These are phyloP conservation scores for Rutstroemia sp. DNA, from an alignment of 2,329 filamentous ascomycete genomes.

Conservation along the genomic window DNA sequence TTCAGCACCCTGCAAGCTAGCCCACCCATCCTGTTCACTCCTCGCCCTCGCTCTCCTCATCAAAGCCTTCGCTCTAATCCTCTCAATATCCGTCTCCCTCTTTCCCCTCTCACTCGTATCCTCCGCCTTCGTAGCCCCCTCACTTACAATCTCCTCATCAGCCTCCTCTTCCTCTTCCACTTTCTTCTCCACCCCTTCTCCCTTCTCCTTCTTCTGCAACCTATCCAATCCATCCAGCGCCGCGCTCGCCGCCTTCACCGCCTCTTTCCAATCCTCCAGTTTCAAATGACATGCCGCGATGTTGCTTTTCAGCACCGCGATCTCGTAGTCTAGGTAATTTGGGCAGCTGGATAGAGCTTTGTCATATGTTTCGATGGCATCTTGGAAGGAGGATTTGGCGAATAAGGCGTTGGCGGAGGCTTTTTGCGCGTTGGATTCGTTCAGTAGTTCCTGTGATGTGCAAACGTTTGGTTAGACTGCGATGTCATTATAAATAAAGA, in stretches of 20 bases:
- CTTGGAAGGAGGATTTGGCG: conserved; percentile 59
- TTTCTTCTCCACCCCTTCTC: conserved; percentile 45
- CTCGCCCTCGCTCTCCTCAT: conserved; percentile 43
- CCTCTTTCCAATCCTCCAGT: conserved; percentile 76
- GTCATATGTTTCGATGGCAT: conserved; percentile 77
- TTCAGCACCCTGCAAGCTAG: conserved; percentile 66
- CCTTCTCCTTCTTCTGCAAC: conserved; percentile 37
- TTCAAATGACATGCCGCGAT: conserved; percentile 85
- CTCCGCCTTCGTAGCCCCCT: conserved; percentile 46
- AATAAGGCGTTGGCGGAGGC: conserved; percentile 75
- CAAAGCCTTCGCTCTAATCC: conserved; percentile 76
- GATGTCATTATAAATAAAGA: too few species aligned
- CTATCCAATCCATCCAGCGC: conserved; percentile 67
- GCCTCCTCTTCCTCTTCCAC: conserved; percentile 35
- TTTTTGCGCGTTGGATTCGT: conserved; percentile 68
- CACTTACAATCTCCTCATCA: conserved; percentile 54
- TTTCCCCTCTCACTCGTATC: conserved; percentile 26
- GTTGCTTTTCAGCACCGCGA: conserved; percentile 82
- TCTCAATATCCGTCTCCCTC: conserved; percentile 57
- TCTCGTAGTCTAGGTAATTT: conserved; percentile 78
- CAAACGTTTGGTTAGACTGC: neutral
- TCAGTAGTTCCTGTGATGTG: conserved; percentile 51
- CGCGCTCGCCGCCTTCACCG: conserved; percentile 63
- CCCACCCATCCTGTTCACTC: conserved; percentile 68
- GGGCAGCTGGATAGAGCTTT: conserved; percentile 73